phyloP scores from a whole-genome alignment of 2,329 filamentous ascomycete genomes.

The Calonectria honghensis region DNA sequence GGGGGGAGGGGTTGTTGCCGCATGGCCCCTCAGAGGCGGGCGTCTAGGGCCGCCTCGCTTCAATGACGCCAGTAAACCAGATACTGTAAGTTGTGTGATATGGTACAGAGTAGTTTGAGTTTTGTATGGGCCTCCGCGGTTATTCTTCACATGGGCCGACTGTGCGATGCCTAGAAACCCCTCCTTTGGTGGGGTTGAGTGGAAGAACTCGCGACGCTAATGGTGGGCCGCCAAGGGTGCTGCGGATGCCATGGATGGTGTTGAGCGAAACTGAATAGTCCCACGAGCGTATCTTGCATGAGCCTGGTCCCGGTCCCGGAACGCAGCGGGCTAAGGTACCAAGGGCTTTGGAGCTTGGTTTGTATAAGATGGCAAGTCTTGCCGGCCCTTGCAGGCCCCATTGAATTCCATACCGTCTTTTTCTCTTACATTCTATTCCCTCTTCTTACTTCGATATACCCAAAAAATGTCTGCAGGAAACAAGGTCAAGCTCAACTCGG shows the following conservation, averaged over 20 bases:
- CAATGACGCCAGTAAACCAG: background rate
- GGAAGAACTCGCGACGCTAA: conserved; percentile 3
- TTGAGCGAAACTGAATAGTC: conserved; percentile 14
- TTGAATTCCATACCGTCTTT: background rate
- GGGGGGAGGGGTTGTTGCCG: conserved; percentile 13
- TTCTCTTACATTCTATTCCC: background rate
- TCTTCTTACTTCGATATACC: background rate
- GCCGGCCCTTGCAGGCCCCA: conserved; percentile 18
- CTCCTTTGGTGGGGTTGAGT: conserved; percentile 16
- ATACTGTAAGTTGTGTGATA: background rate
- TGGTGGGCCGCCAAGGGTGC: conserved; percentile 59
- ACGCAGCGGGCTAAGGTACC: background rate
- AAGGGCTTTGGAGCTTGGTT: background rate
- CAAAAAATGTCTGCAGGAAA: conserved; percentile 65
- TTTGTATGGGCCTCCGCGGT: background rate
- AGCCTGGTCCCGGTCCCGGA: conserved; percentile 9
- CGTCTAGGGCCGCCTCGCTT: background rate
- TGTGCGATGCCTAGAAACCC: background rate
- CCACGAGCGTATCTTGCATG: conserved; percentile 18
- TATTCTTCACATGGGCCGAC: background rate
- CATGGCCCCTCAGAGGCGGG: background rate
- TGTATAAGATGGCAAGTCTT: conserved; percentile 22
- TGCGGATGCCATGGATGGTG: conserved; percentile 15
- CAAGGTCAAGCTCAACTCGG: conserved; percentile 77
- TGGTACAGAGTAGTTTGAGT: background rate